Base-by-base conservation (phyloP, 805 yeast genomes). In the Scheffersomyces stipitis region DNA sequence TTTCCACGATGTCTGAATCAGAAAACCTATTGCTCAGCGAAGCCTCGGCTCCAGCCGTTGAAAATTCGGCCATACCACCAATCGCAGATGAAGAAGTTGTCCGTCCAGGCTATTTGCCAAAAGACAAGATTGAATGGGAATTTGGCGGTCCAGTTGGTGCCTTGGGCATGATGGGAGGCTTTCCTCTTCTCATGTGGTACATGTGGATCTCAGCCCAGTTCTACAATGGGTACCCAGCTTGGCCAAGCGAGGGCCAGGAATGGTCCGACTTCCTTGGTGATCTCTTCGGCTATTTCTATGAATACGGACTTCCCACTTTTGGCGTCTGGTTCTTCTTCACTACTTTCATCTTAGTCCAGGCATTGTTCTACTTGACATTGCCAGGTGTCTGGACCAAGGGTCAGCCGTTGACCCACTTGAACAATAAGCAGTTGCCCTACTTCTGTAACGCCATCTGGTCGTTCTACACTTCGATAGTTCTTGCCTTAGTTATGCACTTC, bases 351-450 rank as follows among this genome's bases (percentile, higher is more conserved):
- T 36, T 76, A 6, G 60, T 77, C 32, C 98, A 93, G 66, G 81
- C 75, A 10, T 42, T 76, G 12, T 81, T 90, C 49, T 91, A 91
- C 64, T 81, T 83, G 52, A 80, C 82, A 5, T 72, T 91, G 51
- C 99, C 99, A 2, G 98, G 98, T 38, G 70, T 91, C 32, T 86
- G 93, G 90, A 86, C 96, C 24, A 82, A 88, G 60, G 99, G 99
- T 35, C 95, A 89, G 56, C 96, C 96, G 4, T 79, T 93, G 55
- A 71, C 76, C 4, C 98, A 93, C 58, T 68, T 86, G 64, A 72
- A 85, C 49, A 80, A 81, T 58, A 78, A 78, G 54, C 95, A 88
- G 52, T 73, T 93, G 61, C 93, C 95, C 4, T 93, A 93, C 68
- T 90, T 69, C 66, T 93, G 99, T 68, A 93, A 90, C 60, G 96